These are phyloP conservation scores for Colletotrichum agaves DNA, from an alignment of 2,329 filamentous ascomycete genomes.

Conservation along the genomic window DNA sequence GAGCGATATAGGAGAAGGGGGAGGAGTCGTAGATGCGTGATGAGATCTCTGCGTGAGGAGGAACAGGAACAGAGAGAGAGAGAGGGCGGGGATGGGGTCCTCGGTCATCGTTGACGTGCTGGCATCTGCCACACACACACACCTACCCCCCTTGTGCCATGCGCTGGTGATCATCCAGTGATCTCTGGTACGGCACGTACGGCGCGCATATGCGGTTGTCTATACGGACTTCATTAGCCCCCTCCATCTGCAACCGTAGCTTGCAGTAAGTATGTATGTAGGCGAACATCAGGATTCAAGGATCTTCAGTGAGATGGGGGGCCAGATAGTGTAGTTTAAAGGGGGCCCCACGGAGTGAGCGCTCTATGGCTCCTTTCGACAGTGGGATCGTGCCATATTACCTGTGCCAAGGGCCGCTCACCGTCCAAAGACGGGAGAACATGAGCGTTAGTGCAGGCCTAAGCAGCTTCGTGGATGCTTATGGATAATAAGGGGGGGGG, in stretches of 20 bases:
- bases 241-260: not conserved
- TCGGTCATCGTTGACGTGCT: slow-evolving; percentile 31
- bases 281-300: slow-evolving; percentile 15
- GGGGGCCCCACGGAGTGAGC: slow-evolving; percentile 6
- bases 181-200: slow-evolving; percentile 36
- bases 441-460: not conserved
- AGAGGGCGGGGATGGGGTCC: not conserved
- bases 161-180: slow-evolving; percentile 36
- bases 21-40: not conserved
- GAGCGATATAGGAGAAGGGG: slow-evolving; percentile 8
- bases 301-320: slow-evolving; percentile 31
- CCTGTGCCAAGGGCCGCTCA: slow-evolving; percentile 21
- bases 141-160: slow-evolving; percentile 25
- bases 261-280: too few relatives aligned
- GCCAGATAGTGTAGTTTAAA: slow-evolving; percentile 13
- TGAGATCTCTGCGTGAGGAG: slow-evolving; percentile 10
- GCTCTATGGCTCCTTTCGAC: slow-evolving; percentile 15
- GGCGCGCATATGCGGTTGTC: slow-evolving; percentile 32
- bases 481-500: not conserved
- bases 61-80: too few relatives aligned
- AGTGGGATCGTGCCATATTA: slow-evolving; percentile 20
- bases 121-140: slow-evolving; percentile 5
- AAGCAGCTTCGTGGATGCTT: slow-evolving; percentile 11
- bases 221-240: not conserved
- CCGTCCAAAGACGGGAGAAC: not conserved